Percentiles rank a stretch among this genome's conserved stretches.
Conservation (phyloP, 305 asterid species). For the Stenogyne calaminthoides region DNA sequence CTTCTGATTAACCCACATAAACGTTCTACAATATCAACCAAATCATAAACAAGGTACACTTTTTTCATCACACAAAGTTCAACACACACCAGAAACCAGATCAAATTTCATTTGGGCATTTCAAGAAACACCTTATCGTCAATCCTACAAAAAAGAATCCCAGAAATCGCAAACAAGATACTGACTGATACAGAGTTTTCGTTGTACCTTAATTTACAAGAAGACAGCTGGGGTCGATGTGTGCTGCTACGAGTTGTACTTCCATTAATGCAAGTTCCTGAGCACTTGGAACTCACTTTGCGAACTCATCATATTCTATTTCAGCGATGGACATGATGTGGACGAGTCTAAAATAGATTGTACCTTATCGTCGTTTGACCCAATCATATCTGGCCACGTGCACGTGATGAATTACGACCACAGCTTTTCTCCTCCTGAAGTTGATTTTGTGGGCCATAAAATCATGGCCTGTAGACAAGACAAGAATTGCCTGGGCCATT, state of each 20-base stretch:
- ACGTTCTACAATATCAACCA: not conserved
- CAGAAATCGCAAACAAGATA: not conserved
- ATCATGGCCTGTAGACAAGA: not conserved
- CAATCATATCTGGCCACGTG: constrained; percentile 43
- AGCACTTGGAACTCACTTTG: constrained; percentile 3
- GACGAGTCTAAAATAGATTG: constrained; percentile 16
- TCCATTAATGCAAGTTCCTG: constrained; percentile 32
- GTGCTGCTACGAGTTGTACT: constrained; percentile 27
- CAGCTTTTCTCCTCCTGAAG: not conserved
- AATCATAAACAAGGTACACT: not conserved
- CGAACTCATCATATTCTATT: not conserved
- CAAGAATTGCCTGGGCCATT: not conserved
- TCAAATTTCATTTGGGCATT: constrained; percentile 30
- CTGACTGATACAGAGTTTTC: not conserved
- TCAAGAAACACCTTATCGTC: constrained; percentile 34
- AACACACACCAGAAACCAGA: not conserved
- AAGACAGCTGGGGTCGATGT: constrained; percentile 3
- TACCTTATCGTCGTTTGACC: constrained; percentile 53
- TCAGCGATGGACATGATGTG: not conserved
- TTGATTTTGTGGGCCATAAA: constrained; percentile 21
- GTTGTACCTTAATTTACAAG: constrained; percentile 27
- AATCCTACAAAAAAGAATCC: not conserved
- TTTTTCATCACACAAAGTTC: not conserved
- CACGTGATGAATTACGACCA: constrained; percentile 15
- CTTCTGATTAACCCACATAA: not conserved